Conservation (phyloP, 768 basidiomycete genomes). For the Boletus pseudopeckii region DNA sequence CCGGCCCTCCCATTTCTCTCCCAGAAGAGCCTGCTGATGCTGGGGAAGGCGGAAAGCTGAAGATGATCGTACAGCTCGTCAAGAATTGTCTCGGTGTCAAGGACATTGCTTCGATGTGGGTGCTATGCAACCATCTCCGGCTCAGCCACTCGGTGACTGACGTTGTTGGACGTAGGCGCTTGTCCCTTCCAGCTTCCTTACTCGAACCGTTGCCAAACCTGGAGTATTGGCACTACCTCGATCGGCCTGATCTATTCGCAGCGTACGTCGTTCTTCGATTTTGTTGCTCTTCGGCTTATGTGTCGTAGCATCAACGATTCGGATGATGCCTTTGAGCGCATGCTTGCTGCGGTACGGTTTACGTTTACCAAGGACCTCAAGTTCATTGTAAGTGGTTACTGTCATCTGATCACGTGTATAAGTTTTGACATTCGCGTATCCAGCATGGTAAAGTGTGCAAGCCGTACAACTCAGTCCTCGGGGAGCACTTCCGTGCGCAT, state of each 20-base stretch:
- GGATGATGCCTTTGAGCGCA: constrained; percentile 87
- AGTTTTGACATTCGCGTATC: constrained; percentile 2
- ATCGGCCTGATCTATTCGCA: constrained; percentile 87
- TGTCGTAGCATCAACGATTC: constrained; percentile 81
- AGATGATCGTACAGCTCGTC: constrained; percentile 88
- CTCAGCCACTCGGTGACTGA: constrained; percentile 7
- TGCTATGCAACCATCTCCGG: constrained; percentile 14
- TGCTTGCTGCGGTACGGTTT: constrained; percentile 89
- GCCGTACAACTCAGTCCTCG: constrained; percentile 84
- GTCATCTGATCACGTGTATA: neutral
- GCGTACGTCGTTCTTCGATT: constrained; percentile 58
- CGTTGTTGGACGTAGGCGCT: constrained; percentile 52
- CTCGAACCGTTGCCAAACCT: constrained; percentile 94
- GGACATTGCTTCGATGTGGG: constrained; percentile 91
- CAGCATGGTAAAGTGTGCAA: constrained; percentile 93
- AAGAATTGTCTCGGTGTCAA: constrained; percentile 92
- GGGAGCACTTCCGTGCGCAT: constrained; percentile 85
- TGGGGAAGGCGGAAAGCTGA: constrained; percentile 88
- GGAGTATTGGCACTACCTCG: constrained; percentile 94
- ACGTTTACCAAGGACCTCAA: constrained; percentile 92
- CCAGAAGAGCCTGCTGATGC: constrained; percentile 68
- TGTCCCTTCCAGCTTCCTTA: constrained; percentile 89
- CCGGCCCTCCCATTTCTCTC: constrained; percentile 58
- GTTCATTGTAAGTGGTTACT: constrained; percentile 61
- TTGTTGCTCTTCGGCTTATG: neutral